Percentiles rank a stretch among this genome's conserved stretches.
Conservation (phyloP, 768 basidiomycete genomes). For the Lentinula aciculospora region DNA sequence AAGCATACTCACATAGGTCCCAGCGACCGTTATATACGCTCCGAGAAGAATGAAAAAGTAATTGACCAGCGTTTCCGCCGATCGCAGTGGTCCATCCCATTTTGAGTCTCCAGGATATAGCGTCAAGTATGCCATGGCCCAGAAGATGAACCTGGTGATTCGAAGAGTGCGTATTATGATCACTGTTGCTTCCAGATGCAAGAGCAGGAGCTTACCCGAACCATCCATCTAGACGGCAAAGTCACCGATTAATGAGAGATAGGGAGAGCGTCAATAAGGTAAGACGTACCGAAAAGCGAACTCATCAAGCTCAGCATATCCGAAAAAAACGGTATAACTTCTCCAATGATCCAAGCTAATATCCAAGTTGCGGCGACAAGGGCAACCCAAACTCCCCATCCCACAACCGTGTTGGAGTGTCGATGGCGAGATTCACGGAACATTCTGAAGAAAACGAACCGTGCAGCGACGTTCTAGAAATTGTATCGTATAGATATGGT, state of each 20-base stretch:
- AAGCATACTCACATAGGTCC: constrained; percentile 35
- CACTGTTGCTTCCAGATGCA: neutral
- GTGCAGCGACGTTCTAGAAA: constrained; percentile 31
- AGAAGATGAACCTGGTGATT: constrained; percentile 30
- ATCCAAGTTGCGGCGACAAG: constrained; percentile 28
- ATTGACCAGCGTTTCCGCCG: constrained; percentile 30
- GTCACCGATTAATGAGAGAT: neutral
- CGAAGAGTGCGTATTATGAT: neutral
- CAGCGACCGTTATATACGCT: constrained; percentile 29
- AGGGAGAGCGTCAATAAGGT: neutral
- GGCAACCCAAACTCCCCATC: constrained; percentile 24
- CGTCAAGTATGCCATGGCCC: constrained; percentile 37
- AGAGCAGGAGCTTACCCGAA: constrained; percentile 19
- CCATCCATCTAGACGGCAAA: constrained; percentile 19
- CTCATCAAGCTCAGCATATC: constrained; percentile 36
- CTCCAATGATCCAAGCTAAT: constrained; percentile 26
- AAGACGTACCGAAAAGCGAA: constrained; percentile 29
- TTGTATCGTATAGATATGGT: neutral
- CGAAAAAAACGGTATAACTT: constrained; percentile 31
- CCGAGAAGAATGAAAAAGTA: constrained; percentile 31
- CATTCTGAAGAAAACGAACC: constrained; percentile 41
- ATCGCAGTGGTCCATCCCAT: constrained; percentile 26
- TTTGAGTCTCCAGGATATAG: constrained; percentile 27
- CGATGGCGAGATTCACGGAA: constrained; percentile 31
- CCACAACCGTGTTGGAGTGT: constrained; percentile 26